Percentiles rank a stretch among this genome's conserved stretches.
Conservation (phyloP, 2,329 filamentous ascomycete genomes). For the Paecilomyces dactylethromorphus region DNA sequence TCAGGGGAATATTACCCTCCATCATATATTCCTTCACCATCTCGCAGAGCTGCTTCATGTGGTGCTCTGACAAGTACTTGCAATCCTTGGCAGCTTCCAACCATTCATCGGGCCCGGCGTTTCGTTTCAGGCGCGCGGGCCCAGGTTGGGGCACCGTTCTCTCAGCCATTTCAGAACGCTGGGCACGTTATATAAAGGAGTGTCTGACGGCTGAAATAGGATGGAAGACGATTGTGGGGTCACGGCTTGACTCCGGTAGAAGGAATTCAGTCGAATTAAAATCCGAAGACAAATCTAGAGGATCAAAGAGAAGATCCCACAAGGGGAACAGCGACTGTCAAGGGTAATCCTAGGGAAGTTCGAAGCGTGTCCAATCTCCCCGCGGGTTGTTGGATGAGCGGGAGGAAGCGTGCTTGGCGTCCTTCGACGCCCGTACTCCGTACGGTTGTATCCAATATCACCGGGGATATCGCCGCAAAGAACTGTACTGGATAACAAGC, state of each 20-base stretch:
- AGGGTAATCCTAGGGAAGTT: not conserved
- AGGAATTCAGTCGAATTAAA: not conserved
- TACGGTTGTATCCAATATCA: not conserved
- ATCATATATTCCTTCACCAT: slow-evolving; percentile 98
- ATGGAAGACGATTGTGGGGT: not conserved
- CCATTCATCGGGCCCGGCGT: slow-evolving; percentile 91
- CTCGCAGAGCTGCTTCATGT: slow-evolving; percentile 98
- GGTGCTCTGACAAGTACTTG: slow-evolving; percentile 88
- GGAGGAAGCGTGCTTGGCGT: slow-evolving; percentile 8
- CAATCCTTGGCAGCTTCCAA: slow-evolving; percentile 93
- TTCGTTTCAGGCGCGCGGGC: slow-evolving; percentile 74
- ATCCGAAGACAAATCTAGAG: not conserved
- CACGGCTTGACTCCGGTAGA: not conserved
- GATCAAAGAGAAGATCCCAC: not conserved
- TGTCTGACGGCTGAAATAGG: slow-evolving; percentile 5
- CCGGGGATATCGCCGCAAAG: not conserved
- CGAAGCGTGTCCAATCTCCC: slow-evolving; percentile 1
- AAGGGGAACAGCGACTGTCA: not conserved
- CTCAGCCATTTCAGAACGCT: slow-evolving; percentile 28
- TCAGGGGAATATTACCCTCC: slow-evolving; percentile 61
- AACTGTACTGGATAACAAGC: not conserved
- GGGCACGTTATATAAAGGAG: slow-evolving; percentile 8
- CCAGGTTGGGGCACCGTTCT: slow-evolving; percentile 77
- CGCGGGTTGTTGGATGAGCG: slow-evolving; percentile 3
- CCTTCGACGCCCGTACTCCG: slow-evolving; percentile 9